Conservation (phyloP, 176 grass and related monocot genomes). For the Rhipidocladum racemiflorum region DNA sequence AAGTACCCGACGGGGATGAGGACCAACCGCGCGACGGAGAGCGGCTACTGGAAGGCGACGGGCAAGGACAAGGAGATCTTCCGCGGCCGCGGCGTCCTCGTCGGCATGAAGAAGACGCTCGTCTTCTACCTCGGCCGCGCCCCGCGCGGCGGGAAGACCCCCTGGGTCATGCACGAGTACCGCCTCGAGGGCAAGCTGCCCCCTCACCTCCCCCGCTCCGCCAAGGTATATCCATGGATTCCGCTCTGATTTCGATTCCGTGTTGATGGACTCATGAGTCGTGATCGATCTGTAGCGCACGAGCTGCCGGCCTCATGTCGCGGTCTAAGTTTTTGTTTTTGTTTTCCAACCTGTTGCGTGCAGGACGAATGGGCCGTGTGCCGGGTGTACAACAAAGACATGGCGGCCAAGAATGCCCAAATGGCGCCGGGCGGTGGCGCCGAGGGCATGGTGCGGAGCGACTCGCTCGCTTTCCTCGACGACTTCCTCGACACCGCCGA, state of each 20-base stretch:
- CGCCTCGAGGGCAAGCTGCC: constrained; percentile 67
- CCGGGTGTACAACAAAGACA: constrained; percentile 62
- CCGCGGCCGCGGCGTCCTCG: constrained; percentile 49
- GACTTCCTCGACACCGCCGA: constrained; percentile 22
- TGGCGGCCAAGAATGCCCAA: constrained; percentile 35
- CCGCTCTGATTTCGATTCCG: neutral
- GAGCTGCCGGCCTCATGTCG: constrained; percentile 20
- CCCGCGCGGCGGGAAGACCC: constrained; percentile 71
- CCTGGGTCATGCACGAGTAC: constrained; percentile 96
- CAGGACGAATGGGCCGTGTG: constrained; percentile 90
- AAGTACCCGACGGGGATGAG: constrained; percentile 91
- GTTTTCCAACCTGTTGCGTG: constrained; percentile 10
- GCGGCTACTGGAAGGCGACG: constrained; percentile 93
- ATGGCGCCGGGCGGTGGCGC: neutral
- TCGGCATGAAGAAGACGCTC: constrained; percentile 99
- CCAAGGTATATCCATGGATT: constrained; percentile 46
- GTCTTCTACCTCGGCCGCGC: constrained; percentile 92
- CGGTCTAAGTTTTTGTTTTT: neutral
- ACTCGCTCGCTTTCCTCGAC: constrained; percentile 17
- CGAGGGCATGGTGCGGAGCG: neutral
- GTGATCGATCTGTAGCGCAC: neutral
- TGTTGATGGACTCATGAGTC: neutral
- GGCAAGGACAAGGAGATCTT: constrained; percentile 94
- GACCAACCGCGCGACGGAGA: constrained; percentile 75
- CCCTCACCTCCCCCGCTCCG: constrained; percentile 38